Evolutionary conservation across 306 rosid species (phyloP).

Genomic region (Lathyrus tuberosus): DNA sequence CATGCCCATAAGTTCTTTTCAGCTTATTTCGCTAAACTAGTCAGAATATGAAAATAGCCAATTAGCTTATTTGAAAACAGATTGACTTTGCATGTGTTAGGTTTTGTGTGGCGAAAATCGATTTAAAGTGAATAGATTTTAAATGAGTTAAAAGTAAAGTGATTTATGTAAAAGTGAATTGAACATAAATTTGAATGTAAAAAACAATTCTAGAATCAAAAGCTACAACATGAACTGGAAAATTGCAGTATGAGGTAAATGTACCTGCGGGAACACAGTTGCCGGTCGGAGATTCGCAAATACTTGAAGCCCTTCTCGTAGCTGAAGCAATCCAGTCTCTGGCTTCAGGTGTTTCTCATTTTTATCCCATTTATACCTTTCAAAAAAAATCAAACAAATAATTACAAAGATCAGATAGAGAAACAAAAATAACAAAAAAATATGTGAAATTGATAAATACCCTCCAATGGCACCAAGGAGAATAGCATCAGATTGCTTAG

Average conservation of each 20-base stretch:
- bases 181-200: too few relatives aligned
- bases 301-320: constrained; percentile 69
- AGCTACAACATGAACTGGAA: background rate
- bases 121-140: too few relatives aligned
- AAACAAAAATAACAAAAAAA: background rate
- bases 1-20: background rate
- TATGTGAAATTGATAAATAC: constrained; percentile 34
- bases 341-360: constrained; percentile 84
- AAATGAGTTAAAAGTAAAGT: too few relatives aligned
- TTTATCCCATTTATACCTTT: constrained; percentile 86
- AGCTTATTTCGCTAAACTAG: background rate
- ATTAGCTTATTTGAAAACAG: background rate
- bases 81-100: background rate
- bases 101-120: too few relatives aligned
- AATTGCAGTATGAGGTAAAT: background rate
- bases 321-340: constrained; percentile 83
- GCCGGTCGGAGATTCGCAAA: constrained; percentile 91
- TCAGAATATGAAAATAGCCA: background rate
- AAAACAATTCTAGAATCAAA: too few relatives aligned
- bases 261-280: constrained; percentile 75
- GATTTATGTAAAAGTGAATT: too few relatives aligned
- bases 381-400: background rate
- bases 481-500: constrained; percentile 79
- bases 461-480: constrained; percentile 95
- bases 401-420: background rate